phyloP scores from a whole-genome alignment of 495 filamentous ascomycete genomes.

The Penicillium crystallinum region DNA sequence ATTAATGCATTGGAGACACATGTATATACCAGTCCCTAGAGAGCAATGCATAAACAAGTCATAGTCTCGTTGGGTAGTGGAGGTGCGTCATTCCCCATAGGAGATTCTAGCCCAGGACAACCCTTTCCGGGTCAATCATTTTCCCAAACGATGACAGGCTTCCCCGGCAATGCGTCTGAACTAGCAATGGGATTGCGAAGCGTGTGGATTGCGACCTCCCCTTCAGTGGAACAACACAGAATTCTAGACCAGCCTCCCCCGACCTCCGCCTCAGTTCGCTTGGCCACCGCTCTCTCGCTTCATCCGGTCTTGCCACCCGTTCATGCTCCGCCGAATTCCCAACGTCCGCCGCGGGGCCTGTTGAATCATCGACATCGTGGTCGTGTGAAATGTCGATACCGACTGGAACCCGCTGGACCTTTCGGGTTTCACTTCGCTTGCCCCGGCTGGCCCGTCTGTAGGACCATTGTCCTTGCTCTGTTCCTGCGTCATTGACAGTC shows the following conservation, averaged over 20 bases:
- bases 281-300: slow-evolving; percentile 28
- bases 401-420: slow-evolving; percentile 27
- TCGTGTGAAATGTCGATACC: slow-evolving; percentile 48
- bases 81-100: slow-evolving; percentile 6
- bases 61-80: not conserved
- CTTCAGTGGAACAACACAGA: not conserved
- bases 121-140: slow-evolving; percentile 8
- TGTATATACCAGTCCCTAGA: not conserved
- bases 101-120: slow-evolving; percentile 3
- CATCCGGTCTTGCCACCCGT: slow-evolving; percentile 50
- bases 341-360: slow-evolving; percentile 44
- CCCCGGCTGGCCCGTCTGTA: slow-evolving; percentile 8
- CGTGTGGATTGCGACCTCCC: not conserved
- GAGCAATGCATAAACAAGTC: slow-evolving; percentile 6
- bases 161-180: slow-evolving; percentile 4
- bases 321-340: slow-evolving; percentile 54
- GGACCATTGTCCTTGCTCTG: slow-evolving; percentile 5
- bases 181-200: slow-evolving; percentile 1
- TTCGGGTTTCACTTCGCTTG: slow-evolving; percentile 23
- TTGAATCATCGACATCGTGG: slow-evolving; percentile 43
- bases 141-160: not conserved
- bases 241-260: slow-evolving; percentile 12
- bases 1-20: not conserved
- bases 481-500: slow-evolving; percentile 12
- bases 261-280: slow-evolving; percentile 6